Conservation (phyloP, 1,284 basidiomycete genomes). For the Melampsora larici-populina region DNA sequence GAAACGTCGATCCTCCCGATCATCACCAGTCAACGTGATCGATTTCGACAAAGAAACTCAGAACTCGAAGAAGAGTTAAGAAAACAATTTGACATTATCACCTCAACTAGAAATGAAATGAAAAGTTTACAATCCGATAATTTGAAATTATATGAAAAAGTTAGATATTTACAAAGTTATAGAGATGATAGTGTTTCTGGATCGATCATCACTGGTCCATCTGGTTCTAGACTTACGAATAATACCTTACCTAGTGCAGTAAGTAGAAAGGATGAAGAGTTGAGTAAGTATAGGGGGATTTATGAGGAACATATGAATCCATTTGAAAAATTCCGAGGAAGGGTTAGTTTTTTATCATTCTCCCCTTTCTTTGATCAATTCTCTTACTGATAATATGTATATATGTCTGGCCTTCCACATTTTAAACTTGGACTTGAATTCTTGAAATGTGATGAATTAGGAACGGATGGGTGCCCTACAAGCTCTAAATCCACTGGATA, state of each 20-base stretch:
- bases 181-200: constrained; percentile 60
- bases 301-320: constrained; percentile 97
- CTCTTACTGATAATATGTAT: constrained; percentile 19
- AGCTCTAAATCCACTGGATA: constrained; percentile 84
- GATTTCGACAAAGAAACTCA: constrained; percentile 89
- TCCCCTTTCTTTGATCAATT: constrained; percentile 15
- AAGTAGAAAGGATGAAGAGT: constrained; percentile 61
- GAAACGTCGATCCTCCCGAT: constrained; percentile 91
- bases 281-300: constrained; percentile 80
- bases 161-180: constrained; percentile 92
- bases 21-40: constrained; percentile 90
- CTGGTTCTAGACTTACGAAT: constrained; percentile 3
- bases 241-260: constrained; percentile 47
- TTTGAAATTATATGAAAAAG: constrained; percentile 92
- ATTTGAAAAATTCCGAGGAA: constrained; percentile 90
- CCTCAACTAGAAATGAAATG: constrained; percentile 80
- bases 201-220: constrained; percentile 44
- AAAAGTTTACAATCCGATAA: constrained; percentile 86
- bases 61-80: constrained; percentile 97
- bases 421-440: not conserved
- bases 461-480: constrained; percentile 88
- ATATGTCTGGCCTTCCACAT: not conserved
- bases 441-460: constrained; percentile 57
- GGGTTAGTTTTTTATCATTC: constrained; percentile 61
- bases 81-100: constrained; percentile 86